Evolutionary conservation across 768 basidiomycete species (phyloP).

Genomic region (Lanmaoa pseudosensibilis): DNA sequence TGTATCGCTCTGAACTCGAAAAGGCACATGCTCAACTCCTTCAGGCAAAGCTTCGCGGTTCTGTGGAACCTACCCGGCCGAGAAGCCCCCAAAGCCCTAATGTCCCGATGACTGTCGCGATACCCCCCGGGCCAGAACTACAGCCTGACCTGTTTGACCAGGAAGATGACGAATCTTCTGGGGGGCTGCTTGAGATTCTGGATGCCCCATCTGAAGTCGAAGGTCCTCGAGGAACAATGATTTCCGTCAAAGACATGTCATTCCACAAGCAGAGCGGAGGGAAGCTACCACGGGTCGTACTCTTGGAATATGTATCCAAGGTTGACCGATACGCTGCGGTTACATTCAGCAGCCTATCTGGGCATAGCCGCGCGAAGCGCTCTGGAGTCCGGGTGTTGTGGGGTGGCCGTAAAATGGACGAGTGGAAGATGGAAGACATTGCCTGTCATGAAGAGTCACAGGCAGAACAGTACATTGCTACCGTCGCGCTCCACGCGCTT

Average conservation of each 20-base stretch:
- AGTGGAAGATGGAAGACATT: slow-evolving; percentile 82
- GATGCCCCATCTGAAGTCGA: slow-evolving; percentile 61
- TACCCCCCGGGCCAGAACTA: not conserved
- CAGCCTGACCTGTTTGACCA: slow-evolving; percentile 53
- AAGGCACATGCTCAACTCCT: slow-evolving; percentile 47
- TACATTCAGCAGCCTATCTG: slow-evolving; percentile 64
- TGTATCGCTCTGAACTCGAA: slow-evolving; percentile 54
- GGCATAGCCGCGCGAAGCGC: slow-evolving; percentile 71
- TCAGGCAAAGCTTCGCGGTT: slow-evolving; percentile 42
- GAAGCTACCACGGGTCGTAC: slow-evolving; percentile 71
- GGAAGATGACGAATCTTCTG: slow-evolving; percentile 48
- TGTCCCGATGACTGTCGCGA: not conserved
- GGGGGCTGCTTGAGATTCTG: slow-evolving; percentile 72
- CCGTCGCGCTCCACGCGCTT: slow-evolving; percentile 78
- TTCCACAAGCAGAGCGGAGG: slow-evolving; percentile 84
- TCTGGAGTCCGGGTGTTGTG: slow-evolving; percentile 73
- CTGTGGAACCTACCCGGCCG: not conserved
- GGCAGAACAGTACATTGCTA: slow-evolving; percentile 89
- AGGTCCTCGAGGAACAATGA: slow-evolving; percentile 52
- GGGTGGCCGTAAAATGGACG: slow-evolving; percentile 56
- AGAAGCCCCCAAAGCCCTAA: not conserved
- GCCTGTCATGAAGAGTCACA: slow-evolving; percentile 78
- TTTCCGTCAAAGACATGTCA: slow-evolving; percentile 67
- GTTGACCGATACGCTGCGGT: slow-evolving; percentile 74
- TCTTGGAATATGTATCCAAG: slow-evolving; percentile 68